phyloP scores from a whole-genome alignment of 306 rosid genomes.

The Benincasa hispida region DNA sequence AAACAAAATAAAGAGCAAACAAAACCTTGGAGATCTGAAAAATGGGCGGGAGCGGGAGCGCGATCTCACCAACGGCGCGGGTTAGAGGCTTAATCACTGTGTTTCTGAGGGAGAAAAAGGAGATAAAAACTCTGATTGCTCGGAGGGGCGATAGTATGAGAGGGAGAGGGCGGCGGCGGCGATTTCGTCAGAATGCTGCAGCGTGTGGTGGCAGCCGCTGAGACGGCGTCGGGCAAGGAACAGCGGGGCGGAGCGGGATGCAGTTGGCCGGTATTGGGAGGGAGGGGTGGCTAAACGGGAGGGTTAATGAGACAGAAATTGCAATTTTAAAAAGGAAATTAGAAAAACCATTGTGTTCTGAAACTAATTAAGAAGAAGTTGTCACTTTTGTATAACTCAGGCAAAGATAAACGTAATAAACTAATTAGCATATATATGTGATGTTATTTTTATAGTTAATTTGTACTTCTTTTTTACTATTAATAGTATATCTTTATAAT shows the following conservation, averaged over 20 bases:
- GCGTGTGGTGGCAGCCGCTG: neutral
- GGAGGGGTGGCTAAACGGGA: neutral
- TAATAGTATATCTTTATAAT: no score
- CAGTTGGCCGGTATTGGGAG: neutral
- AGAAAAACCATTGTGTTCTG: no score
- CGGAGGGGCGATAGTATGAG: neutral
- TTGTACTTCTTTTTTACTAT: no score
- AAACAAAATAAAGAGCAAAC: neutral
- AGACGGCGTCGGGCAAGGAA: no score
- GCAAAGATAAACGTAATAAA: no score
- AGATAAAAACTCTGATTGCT: neutral
- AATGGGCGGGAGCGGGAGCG: neutral
- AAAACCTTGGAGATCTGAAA: neutral
- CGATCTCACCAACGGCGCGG: neutral
- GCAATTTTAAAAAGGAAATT: no score
- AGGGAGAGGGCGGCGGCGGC: neutral
- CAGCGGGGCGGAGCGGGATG: neutral
- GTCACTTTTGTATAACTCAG: no score
- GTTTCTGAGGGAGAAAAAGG: neutral
- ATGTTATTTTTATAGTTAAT: no score
- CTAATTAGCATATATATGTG: no score
- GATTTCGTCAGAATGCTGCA: neutral
- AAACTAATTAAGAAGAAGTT: no score
- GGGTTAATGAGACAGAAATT: no score
- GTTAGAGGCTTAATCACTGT: neutral